A percentile compares a stretch with the other conserved stretches of the same genome.
Evolutionary conservation across 306 rosid genomes (phyloP).

Genomic region (Cajanus cajan): DNA sequence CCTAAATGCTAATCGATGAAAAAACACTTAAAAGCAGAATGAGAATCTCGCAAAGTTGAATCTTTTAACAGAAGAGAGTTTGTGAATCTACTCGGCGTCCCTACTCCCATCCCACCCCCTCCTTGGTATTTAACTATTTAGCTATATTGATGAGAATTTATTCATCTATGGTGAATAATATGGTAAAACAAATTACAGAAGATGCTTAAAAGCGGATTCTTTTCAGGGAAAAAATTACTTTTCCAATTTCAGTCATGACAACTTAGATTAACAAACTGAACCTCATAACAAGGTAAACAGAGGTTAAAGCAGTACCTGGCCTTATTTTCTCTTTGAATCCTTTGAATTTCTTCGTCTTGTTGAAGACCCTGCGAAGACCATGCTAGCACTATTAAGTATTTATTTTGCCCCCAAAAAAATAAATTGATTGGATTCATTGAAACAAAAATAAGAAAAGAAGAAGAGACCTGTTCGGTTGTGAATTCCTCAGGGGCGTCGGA

Average conservation of each 20-base stretch:
- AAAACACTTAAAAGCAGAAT: not conserved
- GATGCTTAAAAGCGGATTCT: not conserved
- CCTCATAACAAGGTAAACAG: not conserved
- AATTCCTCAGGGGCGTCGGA: constrained; percentile 85
- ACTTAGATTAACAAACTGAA: not conserved
- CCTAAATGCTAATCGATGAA: not conserved
- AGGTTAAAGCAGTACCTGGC: constrained; percentile 50
- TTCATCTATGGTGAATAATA: not conserved
- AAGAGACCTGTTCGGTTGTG: constrained; percentile 59
- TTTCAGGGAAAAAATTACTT: not conserved
- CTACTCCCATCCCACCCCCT: not conserved
- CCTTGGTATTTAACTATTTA: not conserved
- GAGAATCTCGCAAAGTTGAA: not conserved
- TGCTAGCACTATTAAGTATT: constrained; percentile 2
- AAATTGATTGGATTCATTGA: constrained; percentile 1
- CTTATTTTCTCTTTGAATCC: constrained; percentile 61
- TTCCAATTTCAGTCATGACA: not conserved
- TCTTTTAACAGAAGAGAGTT: constrained; percentile 2
- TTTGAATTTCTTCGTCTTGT: constrained; percentile 55
- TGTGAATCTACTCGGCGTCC: not conserved
- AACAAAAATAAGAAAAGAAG: not conserved
- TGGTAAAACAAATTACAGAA: not conserved
- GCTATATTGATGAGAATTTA: not conserved
- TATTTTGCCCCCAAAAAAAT: not conserved
- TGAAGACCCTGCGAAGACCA: constrained; percentile 56